Conservation (phyloP, 352 stramenopile genomes). For the Phytophthora agathidicida region DNA sequence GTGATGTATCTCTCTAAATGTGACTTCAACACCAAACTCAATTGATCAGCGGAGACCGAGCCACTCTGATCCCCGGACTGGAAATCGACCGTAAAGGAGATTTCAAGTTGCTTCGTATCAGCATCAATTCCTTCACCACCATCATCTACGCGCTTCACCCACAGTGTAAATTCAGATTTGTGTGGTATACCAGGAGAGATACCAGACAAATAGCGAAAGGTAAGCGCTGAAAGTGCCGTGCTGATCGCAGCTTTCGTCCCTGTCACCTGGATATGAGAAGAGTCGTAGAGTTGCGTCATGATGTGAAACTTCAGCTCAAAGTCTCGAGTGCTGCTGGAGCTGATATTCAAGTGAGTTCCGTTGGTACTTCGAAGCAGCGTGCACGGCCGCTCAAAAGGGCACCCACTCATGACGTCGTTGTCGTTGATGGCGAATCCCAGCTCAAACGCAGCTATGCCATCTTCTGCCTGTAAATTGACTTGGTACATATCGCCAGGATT, state of each 20-base stretch:
- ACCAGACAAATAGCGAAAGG: conserved; percentile 39
- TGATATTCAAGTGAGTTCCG: conserved; percentile 28
- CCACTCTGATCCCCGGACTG: conserved; percentile 1
- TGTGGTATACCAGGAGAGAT: conserved; percentile 26
- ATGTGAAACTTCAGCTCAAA: conserved; percentile 33
- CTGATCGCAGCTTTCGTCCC: conserved; percentile 46
- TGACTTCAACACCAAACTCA: conserved; percentile 29
- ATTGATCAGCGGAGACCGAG: conserved; percentile 4
- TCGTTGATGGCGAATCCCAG: conserved; percentile 53
- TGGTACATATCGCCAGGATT: conserved; percentile 41
- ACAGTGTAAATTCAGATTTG: conserved; percentile 45
- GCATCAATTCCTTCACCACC: conserved; percentile 4
- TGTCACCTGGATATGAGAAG: conserved; percentile 48
- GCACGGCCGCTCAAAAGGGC: conserved; percentile 56
- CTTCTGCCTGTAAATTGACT: conserved; percentile 46
- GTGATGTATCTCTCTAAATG: conserved; percentile 45
- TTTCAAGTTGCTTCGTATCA: conserved; percentile 10
- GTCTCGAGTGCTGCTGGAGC: conserved; percentile 17
- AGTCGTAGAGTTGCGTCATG: conserved; percentile 44
- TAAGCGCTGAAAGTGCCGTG: conserved; percentile 39
- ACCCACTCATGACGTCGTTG: conserved; percentile 59
- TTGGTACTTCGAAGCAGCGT: conserved; percentile 41
- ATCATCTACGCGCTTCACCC: conserved; percentile 35
- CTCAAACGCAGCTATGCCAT: conserved; percentile 42
- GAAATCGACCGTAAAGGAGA: conserved; percentile 41